A percentile compares a stretch with the other conserved stretches of the same genome.
Evolutionary conservation across 495 filamentous ascomycete species (phyloP).

Genomic region (Cudoniella acicularis): DNA sequence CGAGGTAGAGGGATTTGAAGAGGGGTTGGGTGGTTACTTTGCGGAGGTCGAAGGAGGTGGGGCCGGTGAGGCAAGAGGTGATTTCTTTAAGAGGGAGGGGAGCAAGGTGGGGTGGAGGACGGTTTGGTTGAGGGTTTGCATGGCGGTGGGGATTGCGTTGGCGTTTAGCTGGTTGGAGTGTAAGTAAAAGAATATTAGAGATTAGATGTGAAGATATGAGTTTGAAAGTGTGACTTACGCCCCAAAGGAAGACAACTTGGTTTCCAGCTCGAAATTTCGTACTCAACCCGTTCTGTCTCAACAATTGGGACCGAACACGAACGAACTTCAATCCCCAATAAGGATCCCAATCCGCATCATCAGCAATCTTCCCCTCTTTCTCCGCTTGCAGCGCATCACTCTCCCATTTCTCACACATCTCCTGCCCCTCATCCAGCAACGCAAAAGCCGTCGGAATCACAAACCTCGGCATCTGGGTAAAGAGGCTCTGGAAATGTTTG

Average conservation of each 20-base stretch:
- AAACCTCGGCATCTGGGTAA: conserved; percentile 2
- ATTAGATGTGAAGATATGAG: not conserved
- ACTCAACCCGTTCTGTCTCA: not conserved
- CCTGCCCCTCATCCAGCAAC: not conserved
- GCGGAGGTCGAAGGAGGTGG: not conserved
- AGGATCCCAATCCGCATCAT: conserved; percentile 3
- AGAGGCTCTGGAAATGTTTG: not conserved
- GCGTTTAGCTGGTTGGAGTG: not conserved
- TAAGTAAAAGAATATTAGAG: not conserved
- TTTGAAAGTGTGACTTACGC: not conserved
- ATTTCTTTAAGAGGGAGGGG: not conserved
- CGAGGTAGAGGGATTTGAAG: conserved; percentile 9
- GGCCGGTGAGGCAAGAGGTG: not conserved
- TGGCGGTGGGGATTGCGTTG: conserved; percentile 6
- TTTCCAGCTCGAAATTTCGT: conserved; percentile 5
- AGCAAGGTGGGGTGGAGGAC: not conserved
- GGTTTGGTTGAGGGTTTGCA: not conserved
- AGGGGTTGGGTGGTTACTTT: not conserved
- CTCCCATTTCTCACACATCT: conserved; percentile 3
- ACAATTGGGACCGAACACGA: not conserved
- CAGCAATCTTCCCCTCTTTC: not conserved
- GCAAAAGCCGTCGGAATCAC: not conserved
- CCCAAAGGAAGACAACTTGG: conserved; percentile 6
- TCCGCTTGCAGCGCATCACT: not conserved
- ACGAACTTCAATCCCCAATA: conserved; percentile 8